Conservation (phyloP, 2,329 filamentous ascomycete genomes). For the Cryphonectria carpinicola region DNA sequence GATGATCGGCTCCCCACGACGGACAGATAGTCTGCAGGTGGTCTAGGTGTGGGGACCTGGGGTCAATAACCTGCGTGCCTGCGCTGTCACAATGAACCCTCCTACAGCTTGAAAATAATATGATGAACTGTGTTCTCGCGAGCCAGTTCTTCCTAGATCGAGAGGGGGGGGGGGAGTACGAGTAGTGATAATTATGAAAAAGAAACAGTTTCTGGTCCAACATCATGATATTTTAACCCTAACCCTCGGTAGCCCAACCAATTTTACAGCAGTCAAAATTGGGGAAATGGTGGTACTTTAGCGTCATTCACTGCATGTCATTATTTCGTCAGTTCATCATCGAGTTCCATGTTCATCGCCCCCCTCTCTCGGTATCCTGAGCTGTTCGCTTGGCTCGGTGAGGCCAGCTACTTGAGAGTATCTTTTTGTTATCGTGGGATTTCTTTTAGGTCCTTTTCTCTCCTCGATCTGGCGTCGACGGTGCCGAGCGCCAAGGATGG, state of each 20-base stretch:
- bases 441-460: neutral
- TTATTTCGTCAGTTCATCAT: neutral
- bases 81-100: too few relatives aligned
- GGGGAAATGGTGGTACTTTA: neutral
- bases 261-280: neutral
- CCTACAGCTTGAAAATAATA: neutral
- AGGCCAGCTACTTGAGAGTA: neutral
- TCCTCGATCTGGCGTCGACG: neutral
- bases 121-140: too few relatives aligned
- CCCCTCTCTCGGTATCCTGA: neutral
- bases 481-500: constrained; percentile 14
- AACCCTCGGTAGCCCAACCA: neutral
- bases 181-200: too few relatives aligned
- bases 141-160: too few relatives aligned
- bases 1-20: neutral
- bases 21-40: too few relatives aligned
- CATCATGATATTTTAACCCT: neutral
- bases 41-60: too few relatives aligned
- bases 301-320: neutral
- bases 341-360: neutral
- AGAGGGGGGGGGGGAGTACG: too few relatives aligned
- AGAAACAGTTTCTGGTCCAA: neutral
- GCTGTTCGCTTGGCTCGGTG: neutral
- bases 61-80: neutral
- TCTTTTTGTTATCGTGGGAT: too few relatives aligned